Evolutionary conservation across 768 basidiomycete genomes (phyloP).

Genomic region (Leccinum variicolor): DNA sequence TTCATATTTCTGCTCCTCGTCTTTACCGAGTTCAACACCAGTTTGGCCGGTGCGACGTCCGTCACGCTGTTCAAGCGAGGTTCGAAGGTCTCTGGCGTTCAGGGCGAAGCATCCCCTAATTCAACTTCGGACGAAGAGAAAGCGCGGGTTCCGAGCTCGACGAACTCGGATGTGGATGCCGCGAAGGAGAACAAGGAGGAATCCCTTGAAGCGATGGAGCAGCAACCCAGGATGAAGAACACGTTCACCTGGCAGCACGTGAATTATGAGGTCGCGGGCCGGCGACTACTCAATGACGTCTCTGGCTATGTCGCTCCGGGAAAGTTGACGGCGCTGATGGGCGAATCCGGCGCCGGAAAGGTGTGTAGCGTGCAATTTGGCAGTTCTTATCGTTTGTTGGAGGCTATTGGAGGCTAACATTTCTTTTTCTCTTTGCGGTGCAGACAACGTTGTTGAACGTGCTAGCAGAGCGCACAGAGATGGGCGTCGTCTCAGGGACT

Average conservation of each 20-base stretch:
- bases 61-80: constrained; percentile 69
- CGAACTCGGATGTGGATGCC: constrained; percentile 6
- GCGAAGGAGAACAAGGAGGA: constrained; percentile 15
- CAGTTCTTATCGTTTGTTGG: too few relatives aligned
- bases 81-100: constrained; percentile 26
- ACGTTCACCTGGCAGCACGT: constrained; percentile 81
- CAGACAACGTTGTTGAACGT: constrained; percentile 52
- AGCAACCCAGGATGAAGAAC: constrained; percentile 37
- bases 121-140: constrained; percentile 32
- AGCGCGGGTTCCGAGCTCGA: constrained; percentile 9
- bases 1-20: constrained; percentile 56
- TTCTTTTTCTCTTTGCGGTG: background rate
- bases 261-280: constrained; percentile 60
- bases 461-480: constrained; percentile 37
- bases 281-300: constrained; percentile 63
- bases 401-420: background rate
- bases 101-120: background rate
- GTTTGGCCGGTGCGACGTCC: constrained; percentile 31
- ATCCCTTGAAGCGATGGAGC: constrained; percentile 33
- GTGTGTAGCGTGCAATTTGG: constrained; percentile 11
- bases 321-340: constrained; percentile 77
- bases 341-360: constrained; percentile 51
- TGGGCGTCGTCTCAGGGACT: constrained; percentile 39
- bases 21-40: constrained; percentile 55
- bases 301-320: constrained; percentile 82